Evolutionary conservation across 768 basidiomycete genomes (phyloP).

Genomic region (Boletus eberwhitei): DNA sequence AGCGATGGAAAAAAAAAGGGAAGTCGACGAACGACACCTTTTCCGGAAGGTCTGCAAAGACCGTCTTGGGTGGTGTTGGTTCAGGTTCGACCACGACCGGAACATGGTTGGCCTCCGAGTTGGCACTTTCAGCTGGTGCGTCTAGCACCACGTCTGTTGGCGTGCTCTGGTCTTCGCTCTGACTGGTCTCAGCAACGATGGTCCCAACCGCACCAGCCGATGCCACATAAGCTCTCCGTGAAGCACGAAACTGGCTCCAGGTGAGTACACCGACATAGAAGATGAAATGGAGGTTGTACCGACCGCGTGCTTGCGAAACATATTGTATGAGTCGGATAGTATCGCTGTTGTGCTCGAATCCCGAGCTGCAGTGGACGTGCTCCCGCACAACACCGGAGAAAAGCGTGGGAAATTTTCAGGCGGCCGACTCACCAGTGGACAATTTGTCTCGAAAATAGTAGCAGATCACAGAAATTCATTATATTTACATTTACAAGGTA

Average conservation of each 20-base stretch:
- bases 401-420: constrained; percentile 15
- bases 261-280: not conserved
- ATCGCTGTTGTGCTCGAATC: not conserved
- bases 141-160: constrained; percentile 1
- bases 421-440: no score
- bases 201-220: constrained; percentile 16
- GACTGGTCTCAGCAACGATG: constrained; percentile 12
- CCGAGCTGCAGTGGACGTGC: not conserved
- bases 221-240: constrained; percentile 22
- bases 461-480: no score
- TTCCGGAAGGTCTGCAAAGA: constrained; percentile 23
- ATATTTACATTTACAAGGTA: not conserved
- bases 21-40: constrained; percentile 16
- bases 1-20: not conserved
- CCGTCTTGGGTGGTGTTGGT: constrained; percentile 1
- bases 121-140: not conserved
- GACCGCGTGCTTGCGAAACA: constrained; percentile 28
- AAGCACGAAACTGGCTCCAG: constrained; percentile 20
- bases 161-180: constrained; percentile 1
- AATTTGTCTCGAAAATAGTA: no score
- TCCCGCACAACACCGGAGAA: constrained; percentile 1
- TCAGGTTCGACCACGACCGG: constrained; percentile 7
- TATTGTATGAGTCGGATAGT: not conserved
- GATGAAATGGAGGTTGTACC: not conserved
- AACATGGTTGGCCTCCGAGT: not conserved